phyloP scores from a whole-genome alignment of 352 stramenopile genomes.

The Pythium dissimile region DNA sequence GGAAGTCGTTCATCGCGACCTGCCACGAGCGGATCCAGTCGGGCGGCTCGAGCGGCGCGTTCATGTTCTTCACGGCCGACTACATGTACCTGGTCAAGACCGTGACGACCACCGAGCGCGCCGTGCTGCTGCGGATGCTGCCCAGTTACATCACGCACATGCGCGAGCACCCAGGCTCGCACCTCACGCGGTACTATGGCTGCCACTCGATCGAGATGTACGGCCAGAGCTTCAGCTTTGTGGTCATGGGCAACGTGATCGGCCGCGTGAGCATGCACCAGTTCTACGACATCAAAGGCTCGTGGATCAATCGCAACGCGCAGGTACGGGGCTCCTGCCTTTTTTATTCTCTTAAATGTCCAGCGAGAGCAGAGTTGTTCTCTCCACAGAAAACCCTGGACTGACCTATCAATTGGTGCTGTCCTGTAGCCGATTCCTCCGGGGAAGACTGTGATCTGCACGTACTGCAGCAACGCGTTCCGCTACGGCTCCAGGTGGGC shows the following conservation, averaged over 20 bases:
- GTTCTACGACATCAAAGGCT: conserved; percentile 91
- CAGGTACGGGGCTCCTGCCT: conserved; percentile 51
- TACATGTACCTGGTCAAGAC: conserved; percentile 89
- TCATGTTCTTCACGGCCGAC: conserved; percentile 91
- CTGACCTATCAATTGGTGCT: neutral
- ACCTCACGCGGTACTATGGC: conserved; percentile 88
- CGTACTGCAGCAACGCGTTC: conserved; percentile 81
- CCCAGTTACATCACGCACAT: conserved; percentile 81
- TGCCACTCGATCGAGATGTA: conserved; percentile 91
- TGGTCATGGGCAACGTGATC: conserved; percentile 91
- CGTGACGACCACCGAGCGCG: conserved; percentile 73
- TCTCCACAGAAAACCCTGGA: neutral
- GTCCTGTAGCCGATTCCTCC: conserved; percentile 52
- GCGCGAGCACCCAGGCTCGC: conserved; percentile 67
- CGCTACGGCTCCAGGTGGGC: conserved; percentile 62
- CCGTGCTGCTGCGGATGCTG: conserved; percentile 79
- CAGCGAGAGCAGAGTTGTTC: too few species aligned
- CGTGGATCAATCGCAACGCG: conserved; percentile 83
- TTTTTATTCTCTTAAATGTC: too few species aligned
- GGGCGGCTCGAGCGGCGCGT: conserved; percentile 82
- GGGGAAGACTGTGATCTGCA: conserved; percentile 82
- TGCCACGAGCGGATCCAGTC: conserved; percentile 82
- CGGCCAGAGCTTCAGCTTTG: conserved; percentile 82
- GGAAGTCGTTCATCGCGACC: conserved; percentile 74
- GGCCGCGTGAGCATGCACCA: conserved; percentile 81